Conservation (phyloP, 2,329 filamentous ascomycete species). For the Aureobasidium sp. region DNA sequence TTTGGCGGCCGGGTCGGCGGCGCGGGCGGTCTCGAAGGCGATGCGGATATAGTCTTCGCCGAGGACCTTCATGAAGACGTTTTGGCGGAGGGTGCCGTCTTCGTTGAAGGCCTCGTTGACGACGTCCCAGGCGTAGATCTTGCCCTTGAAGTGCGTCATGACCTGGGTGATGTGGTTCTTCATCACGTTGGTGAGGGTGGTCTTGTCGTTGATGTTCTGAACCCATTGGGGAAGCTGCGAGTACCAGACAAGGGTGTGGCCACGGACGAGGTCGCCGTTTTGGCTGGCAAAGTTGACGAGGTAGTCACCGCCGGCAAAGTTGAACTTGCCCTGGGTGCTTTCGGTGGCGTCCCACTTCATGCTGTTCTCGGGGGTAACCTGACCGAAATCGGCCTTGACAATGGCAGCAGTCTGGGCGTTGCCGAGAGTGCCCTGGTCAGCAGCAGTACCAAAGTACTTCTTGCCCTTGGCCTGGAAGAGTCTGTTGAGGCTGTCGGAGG, state of each 20-base stretch:
- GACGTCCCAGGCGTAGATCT: slow-evolving; percentile 49
- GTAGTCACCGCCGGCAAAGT: slow-evolving; percentile 50
- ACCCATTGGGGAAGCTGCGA: slow-evolving; percentile 50
- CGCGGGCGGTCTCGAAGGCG: slow-evolving; percentile 61
- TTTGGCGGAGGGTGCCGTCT: slow-evolving; percentile 59
- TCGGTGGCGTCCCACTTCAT: slow-evolving; percentile 63
- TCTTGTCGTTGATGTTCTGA: slow-evolving; percentile 45
- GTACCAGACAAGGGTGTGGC: slow-evolving; percentile 63
- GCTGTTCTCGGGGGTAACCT: slow-evolving; percentile 61
- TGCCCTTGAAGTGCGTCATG: slow-evolving; percentile 55
- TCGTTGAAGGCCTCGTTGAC: slow-evolving; percentile 21
- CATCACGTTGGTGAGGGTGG: slow-evolving; percentile 49
- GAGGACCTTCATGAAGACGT: slow-evolving; percentile 60
- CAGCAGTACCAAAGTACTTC: slow-evolving; percentile 55
- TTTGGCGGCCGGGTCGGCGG: slow-evolving; percentile 59
- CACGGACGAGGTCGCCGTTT: slow-evolving; percentile 55
- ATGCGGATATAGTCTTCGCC: slow-evolving; percentile 64
- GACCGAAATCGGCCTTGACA: slow-evolving; percentile 56
- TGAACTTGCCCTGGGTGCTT: slow-evolving; percentile 45
- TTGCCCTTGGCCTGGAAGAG: slow-evolving; percentile 58
- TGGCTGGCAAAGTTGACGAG: slow-evolving; percentile 51
- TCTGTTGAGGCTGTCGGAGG: slow-evolving; percentile 43
- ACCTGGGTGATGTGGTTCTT: slow-evolving; percentile 54
- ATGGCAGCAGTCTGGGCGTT: slow-evolving; percentile 47
- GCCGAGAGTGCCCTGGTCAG: slow-evolving; percentile 49